A percentile compares a stretch with the other conserved stretches of the same genome.
phyloP scores from a whole-genome alignment of 495 filamentous ascomycete genomes.

The Xylaria flabelliformis region DNA sequence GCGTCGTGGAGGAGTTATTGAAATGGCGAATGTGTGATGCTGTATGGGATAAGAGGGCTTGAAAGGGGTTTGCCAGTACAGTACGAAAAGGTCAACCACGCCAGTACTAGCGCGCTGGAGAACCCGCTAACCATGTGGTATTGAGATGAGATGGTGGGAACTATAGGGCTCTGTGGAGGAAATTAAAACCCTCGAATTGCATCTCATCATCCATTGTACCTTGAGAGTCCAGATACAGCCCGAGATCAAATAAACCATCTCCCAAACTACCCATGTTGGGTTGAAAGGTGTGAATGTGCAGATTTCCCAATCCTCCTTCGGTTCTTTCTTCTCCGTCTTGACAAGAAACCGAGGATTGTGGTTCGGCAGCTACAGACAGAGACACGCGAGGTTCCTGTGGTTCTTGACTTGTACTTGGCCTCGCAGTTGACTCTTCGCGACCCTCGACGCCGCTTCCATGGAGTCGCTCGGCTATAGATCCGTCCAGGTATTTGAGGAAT shows the following conservation, averaged over 20 bases:
- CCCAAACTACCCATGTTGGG: background rate
- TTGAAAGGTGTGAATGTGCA: background rate
- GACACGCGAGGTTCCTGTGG: background rate
- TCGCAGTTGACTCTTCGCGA: background rate
- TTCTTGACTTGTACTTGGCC: background rate
- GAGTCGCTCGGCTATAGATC: background rate
- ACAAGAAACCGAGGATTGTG: background rate
- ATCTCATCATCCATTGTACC: slow-evolving; percentile 2
- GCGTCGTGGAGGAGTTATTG: too few relatives aligned
- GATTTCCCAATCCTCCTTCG: background rate
- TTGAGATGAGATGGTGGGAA: background rate
- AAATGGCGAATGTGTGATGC: too few relatives aligned
- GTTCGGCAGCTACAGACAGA: background rate
- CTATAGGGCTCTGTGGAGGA: background rate
- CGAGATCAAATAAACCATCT: background rate
- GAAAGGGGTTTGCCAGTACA: too few relatives aligned
- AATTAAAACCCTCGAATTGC: background rate
- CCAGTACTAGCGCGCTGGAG: too few relatives aligned
- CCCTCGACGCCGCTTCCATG: background rate
- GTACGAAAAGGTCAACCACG: too few relatives aligned
- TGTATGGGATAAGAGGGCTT: too few relatives aligned
- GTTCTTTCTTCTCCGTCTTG: background rate
- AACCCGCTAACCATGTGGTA: too few relatives aligned
- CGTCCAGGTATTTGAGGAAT: background rate
- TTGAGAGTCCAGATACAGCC: background rate